Evolutionary conservation across 2,329 filamentous ascomycete species (phyloP).

Genomic region (Phaeosphaeriaceae sp.): DNA sequence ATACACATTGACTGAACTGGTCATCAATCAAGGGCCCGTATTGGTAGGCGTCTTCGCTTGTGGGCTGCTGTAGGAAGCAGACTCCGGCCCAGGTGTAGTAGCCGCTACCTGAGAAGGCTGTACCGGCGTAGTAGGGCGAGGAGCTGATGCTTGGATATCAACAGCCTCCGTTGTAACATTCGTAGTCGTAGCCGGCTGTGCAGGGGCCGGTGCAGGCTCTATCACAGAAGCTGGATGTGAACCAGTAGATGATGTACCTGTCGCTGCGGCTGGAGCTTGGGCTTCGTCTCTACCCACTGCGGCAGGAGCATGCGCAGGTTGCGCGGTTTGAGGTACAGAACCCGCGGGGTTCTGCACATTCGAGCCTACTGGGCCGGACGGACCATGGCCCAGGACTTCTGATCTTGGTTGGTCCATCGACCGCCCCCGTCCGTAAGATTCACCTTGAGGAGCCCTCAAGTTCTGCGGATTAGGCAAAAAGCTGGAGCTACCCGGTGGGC

Average conservation of each 20-base stretch:
- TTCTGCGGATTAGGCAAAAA: slow-evolving; percentile 28
- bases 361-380: slow-evolving; percentile 26
- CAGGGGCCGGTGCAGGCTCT: slow-evolving; percentile 2
- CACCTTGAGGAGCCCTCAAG: slow-evolving; percentile 27
- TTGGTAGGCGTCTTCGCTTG: background rate
- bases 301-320: background rate
- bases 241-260: background rate
- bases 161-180: background rate
- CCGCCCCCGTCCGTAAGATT: slow-evolving; percentile 24
- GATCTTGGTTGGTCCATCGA: slow-evolving; percentile 35
- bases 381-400: slow-evolving; percentile 22
- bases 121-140: slow-evolving; percentile 13
- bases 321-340: background rate
- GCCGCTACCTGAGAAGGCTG: slow-evolving; percentile 3
- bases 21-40: background rate
- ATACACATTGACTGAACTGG: background rate
- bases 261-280: background rate
- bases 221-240: background rate
- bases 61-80: background rate
- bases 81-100: background rate
- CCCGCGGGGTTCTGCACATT: background rate
- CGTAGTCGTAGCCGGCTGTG: background rate
- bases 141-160: background rate
- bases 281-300: background rate
- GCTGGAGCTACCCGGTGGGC: slow-evolving; percentile 51